Evolutionary conservation across 2,329 filamentous ascomycete genomes (phyloP).

Genomic region (Fusarium sp.): DNA sequence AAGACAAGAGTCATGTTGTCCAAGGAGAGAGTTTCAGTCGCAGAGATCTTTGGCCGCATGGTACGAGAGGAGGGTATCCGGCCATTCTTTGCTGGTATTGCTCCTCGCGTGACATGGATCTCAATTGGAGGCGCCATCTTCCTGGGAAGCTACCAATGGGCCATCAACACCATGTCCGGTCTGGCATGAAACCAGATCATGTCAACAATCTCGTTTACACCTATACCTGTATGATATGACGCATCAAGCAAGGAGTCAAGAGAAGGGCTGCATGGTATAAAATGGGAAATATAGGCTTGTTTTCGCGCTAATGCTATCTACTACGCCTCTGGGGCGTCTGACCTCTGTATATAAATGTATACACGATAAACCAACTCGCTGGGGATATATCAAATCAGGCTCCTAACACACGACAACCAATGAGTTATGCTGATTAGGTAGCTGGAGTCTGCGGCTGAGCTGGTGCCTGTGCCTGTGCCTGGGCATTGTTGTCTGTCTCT

Average conservation of each 20-base stretch:
- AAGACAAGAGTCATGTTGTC: constrained; percentile 98
- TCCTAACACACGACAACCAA: background rate
- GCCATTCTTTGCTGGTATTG: constrained; percentile 81
- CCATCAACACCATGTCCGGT: constrained; percentile 74
- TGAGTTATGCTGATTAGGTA: constrained; percentile 9
- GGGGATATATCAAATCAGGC: constrained; percentile 11
- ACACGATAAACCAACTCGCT: constrained; percentile 35
- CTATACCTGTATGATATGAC: constrained; percentile 34
- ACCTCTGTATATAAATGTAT: constrained; percentile 42
- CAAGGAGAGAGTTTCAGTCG: constrained; percentile 71
- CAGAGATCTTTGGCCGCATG: constrained; percentile 72
- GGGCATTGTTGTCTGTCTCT: constrained; percentile 29
- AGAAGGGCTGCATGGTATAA: constrained; percentile 6
- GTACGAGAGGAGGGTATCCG: constrained; percentile 71
- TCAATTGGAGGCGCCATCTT: constrained; percentile 95
- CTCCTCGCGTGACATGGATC: constrained; percentile 93
- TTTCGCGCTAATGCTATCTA: constrained; percentile 43
- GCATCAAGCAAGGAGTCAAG: constrained; percentile 24
- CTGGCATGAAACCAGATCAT: constrained; percentile 16
- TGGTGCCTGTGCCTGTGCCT: constrained; percentile 3
- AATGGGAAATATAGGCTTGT: constrained; percentile 25
- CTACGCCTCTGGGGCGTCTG: constrained; percentile 33
- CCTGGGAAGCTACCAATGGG: constrained; percentile 92
- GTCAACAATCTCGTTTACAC: constrained; percentile 4
- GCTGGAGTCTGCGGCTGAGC: constrained; percentile 4